phyloP scores from a whole-genome alignment of 768 basidiomycete genomes.

The Lentinula boryana region DNA sequence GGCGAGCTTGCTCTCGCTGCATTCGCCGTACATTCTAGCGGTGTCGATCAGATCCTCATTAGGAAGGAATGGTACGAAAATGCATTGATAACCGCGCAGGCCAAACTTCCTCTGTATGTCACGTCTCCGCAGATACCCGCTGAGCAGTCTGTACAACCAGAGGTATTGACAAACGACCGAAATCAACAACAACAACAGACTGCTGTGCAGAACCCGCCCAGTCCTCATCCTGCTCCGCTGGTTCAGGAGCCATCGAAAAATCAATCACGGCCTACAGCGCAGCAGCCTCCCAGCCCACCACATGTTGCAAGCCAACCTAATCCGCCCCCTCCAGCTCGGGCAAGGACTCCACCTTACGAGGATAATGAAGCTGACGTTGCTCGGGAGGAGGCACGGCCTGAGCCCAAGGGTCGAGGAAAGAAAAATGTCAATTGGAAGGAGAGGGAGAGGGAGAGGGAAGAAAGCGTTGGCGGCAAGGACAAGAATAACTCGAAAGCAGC shows the following conservation, averaged over 20 bases:
- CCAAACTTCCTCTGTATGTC: conserved; percentile 56
- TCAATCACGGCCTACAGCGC: conserved; percentile 13
- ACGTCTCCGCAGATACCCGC: conserved; percentile 23
- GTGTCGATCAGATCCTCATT: conserved; percentile 84
- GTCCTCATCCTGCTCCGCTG: conserved; percentile 18
- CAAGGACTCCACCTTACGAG: conserved; percentile 69
- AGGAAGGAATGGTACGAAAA: conserved; percentile 80
- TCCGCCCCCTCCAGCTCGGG: conserved; percentile 31
- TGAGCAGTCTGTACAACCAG: conserved; percentile 4
- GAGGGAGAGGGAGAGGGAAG: conserved; percentile 19
- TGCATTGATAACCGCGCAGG: conserved; percentile 48
- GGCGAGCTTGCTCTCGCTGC: conserved; percentile 79
- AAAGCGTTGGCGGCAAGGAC: conserved; percentile 7
- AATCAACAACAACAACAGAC: conserved; percentile 18
- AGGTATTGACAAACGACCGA: background rate
- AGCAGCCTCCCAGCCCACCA: conserved; percentile 4
- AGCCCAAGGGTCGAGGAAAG: conserved; percentile 43
- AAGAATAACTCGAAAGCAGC: conserved; percentile 17
- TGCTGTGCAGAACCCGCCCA: conserved; percentile 12
- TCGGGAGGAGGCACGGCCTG: conserved; percentile 53
- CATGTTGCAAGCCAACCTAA: conserved; percentile 6
- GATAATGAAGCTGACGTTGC: conserved; percentile 63
- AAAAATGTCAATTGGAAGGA: conserved; percentile 57
- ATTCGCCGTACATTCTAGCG: conserved; percentile 85
- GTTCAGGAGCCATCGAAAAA: conserved; percentile 15